Percentiles rank a stretch among this genome's conserved stretches.
Conservation (phyloP, 163 green algal genomes). For the Scenedesmus sp. region DNA sequence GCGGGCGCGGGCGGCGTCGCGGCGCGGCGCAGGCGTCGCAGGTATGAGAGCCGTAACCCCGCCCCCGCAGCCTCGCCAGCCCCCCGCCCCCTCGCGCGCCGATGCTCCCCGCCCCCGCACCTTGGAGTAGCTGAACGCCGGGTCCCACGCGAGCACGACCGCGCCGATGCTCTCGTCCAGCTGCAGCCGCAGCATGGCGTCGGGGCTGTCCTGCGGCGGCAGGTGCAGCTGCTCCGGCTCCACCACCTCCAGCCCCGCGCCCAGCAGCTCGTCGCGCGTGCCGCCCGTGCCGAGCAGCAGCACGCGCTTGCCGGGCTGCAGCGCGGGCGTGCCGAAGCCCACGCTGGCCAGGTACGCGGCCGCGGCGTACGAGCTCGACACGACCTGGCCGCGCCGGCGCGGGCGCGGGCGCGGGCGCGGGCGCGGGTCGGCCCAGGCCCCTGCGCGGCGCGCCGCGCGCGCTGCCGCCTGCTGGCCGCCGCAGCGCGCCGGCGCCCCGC, state of each 20-base stretch:
- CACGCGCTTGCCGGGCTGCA: conserved; percentile 80
- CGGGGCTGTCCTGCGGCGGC: conserved; percentile 25
- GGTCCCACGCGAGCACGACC: conserved; percentile 76
- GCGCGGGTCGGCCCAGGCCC: not conserved
- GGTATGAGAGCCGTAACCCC: no score
- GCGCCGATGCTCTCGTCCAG: conserved; percentile 64
- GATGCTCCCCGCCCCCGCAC: not conserved
- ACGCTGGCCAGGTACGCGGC: conserved; percentile 92
- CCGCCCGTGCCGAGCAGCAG: conserved; percentile 63
- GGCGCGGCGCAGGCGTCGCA: no score
- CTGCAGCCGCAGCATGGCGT: conserved; percentile 48
- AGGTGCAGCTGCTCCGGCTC: conserved; percentile 27
- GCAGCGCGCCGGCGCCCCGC: not conserved
- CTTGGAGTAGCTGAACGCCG: conserved; percentile 64
- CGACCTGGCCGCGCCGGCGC: conserved; percentile 74
- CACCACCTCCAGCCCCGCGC: conserved; percentile 33
- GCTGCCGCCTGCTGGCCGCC: not conserved
- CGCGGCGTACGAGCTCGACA: conserved; percentile 95
- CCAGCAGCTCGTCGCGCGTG: conserved; percentile 54
- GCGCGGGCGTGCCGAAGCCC: conserved; percentile 72
- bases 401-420: not conserved
- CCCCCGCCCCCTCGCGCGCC: no score
- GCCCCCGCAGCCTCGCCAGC: no score
- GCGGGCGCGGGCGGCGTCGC: no score
- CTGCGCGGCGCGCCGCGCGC: not conserved